These are phyloP conservation scores for Luvunga scandens DNA, from an alignment of 345 rosid species.

Conservation along the genomic window DNA sequence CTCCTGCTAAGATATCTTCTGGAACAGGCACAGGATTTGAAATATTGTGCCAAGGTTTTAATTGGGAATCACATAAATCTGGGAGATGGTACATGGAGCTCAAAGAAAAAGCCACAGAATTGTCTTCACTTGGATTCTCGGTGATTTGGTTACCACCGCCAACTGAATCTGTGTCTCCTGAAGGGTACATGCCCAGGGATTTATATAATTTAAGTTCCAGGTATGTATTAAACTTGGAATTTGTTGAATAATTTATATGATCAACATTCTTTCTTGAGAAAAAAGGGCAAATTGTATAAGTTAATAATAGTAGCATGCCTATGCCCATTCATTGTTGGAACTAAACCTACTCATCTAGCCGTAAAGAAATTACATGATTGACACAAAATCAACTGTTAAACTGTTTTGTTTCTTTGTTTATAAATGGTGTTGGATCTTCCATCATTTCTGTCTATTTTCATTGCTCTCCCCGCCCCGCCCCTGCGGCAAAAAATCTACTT, in stretches of 20 bases:
- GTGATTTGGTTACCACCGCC: constrained; percentile 96
- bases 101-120: constrained; percentile 62
- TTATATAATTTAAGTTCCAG: constrained; percentile 87
- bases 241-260: not conserved
- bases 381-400: not conserved
- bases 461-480: not conserved
- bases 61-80: constrained; percentile 96
- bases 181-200: constrained; percentile 98
- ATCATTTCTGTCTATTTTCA: not conserved
- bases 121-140: constrained; percentile 80
- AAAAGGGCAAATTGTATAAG: not conserved
- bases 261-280: constrained; percentile 1
- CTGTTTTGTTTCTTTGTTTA: not conserved
- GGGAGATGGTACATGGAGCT: constrained; percentile 85
- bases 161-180: constrained; percentile 95
- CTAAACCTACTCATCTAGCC: not conserved
- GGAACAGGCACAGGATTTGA: constrained; percentile 89
- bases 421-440: not conserved
- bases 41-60: constrained; percentile 92
- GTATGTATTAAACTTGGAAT: constrained; percentile 31
- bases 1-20: constrained; percentile 51
- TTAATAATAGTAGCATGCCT: not conserved
- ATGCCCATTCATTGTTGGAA: constrained; percentile 4
- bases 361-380: not conserved
- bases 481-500: not conserved